These are phyloP conservation scores for Penicillium lividum DNA, from an alignment of 495 filamentous ascomycete species.

Conservation along the genomic window DNA sequence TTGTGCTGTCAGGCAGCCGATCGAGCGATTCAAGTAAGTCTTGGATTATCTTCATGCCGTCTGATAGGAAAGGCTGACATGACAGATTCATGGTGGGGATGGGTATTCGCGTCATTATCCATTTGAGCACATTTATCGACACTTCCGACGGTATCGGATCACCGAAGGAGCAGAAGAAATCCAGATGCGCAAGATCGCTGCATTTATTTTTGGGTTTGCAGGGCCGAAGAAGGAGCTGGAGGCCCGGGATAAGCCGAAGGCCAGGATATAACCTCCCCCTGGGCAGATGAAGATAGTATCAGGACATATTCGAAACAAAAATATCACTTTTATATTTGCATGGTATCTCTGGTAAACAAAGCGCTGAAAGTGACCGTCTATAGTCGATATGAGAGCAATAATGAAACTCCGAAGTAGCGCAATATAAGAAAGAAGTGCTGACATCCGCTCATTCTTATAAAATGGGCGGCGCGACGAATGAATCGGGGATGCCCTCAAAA, in stretches of 20 bases:
- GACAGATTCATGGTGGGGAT: constrained; percentile 52
- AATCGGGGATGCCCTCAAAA: constrained; percentile 49
- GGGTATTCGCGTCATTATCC: constrained; percentile 49
- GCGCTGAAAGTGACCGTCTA: constrained; percentile 16
- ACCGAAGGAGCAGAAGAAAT: constrained; percentile 40
- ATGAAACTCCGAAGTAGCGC: not conserved
- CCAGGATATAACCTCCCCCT: not conserved
- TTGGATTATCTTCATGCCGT: not conserved
- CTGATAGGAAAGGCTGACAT: not conserved
- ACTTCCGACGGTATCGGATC: constrained; percentile 51
- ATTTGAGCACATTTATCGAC: constrained; percentile 55
- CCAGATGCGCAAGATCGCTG: constrained; percentile 39
- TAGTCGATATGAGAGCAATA: constrained; percentile 12
- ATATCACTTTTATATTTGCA: constrained; percentile 25
- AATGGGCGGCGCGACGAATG: constrained; percentile 43
- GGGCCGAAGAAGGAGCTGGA: constrained; percentile 23
- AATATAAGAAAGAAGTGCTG: not conserved
- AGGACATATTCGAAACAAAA: not conserved
- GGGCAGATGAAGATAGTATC: not conserved
- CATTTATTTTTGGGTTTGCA: constrained; percentile 46
- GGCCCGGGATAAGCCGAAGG: constrained; percentile 12
- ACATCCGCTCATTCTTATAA: constrained; percentile 25
- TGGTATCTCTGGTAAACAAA: constrained; percentile 26
- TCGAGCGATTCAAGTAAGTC: constrained; percentile 53
- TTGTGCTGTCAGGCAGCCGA: constrained; percentile 60